A percentile compares a stretch with the other conserved stretches of the same genome.
phyloP scores from a whole-genome alignment of 495 filamentous ascomycete species.

The Penicillium diatomitis region DNA sequence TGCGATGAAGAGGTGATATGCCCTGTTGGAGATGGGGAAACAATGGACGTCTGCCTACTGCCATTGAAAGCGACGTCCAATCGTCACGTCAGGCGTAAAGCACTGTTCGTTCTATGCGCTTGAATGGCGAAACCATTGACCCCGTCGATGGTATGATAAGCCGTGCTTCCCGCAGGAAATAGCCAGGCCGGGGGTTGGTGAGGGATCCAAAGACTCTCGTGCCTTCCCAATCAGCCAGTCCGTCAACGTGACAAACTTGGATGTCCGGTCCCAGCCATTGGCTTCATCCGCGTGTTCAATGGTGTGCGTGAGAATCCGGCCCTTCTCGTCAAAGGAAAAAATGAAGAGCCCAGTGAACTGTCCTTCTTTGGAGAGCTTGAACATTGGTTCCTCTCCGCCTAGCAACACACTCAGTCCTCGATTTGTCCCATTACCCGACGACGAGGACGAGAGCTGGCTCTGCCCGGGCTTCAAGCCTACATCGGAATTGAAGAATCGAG shows the following conservation, averaged over 20 bases:
- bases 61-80: no score
- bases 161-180: slow-evolving; percentile 17
- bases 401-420: slow-evolving; percentile 33
- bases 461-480: background rate
- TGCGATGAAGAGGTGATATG: no score
- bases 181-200: slow-evolving; percentile 23
- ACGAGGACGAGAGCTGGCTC: slow-evolving; percentile 14
- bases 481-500: background rate
- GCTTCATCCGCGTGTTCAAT: slow-evolving; percentile 88
- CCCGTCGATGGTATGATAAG: background rate
- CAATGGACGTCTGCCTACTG: no score
- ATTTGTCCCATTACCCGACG: slow-evolving; percentile 18
- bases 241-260: slow-evolving; percentile 73
- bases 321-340: slow-evolving; percentile 91
- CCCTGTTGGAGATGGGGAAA: no score
- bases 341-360: slow-evolving; percentile 67
- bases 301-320: slow-evolving; percentile 72
- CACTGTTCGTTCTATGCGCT: background rate
- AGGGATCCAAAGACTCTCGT: slow-evolving; percentile 38
- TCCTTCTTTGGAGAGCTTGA: slow-evolving; percentile 56
- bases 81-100: no score
- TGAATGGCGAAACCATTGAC: background rate
- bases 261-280: slow-evolving; percentile 57
- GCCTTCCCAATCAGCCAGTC: slow-evolving; percentile 76
- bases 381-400: slow-evolving; percentile 58